Conservation (phyloP, 164 flowering plant species). For the Berberis thunbergii region DNA sequence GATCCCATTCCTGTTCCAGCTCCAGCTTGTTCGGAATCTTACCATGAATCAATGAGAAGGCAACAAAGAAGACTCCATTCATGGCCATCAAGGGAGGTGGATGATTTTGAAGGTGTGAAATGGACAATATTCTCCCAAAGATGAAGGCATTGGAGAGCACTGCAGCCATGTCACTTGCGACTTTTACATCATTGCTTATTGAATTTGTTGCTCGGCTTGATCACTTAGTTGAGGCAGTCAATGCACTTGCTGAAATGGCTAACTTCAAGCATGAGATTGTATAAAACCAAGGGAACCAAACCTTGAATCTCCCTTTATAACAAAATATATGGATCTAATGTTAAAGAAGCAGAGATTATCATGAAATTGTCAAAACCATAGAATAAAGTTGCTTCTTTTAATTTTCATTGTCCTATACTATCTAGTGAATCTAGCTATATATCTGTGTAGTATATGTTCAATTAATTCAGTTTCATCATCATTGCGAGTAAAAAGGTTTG, state of each 20-base stretch:
- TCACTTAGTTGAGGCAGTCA: slow-evolving; percentile 58
- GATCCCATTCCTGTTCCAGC: not conserved
- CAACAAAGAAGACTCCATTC: slow-evolving; percentile 27
- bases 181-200: slow-evolving; percentile 52
- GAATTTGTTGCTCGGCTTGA: slow-evolving; percentile 60
- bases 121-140: slow-evolving; percentile 12
- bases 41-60: slow-evolving; percentile 20
- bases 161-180: slow-evolving; percentile 48
- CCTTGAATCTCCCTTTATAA: too few relatives aligned
- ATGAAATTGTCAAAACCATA: too few relatives aligned
- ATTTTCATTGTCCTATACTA: too few relatives aligned
- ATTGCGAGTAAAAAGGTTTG: too few relatives aligned
- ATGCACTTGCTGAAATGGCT: slow-evolving; percentile 42
- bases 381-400: too few relatives aligned
- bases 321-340: too few relatives aligned
- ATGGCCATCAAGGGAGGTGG: slow-evolving; percentile 31
- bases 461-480: too few relatives aligned
- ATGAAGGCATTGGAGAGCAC: slow-evolving; percentile 42
- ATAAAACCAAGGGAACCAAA: not conserved
- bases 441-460: too few relatives aligned
- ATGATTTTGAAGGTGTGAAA: slow-evolving; percentile 11
- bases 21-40: slow-evolving; percentile 5
- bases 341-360: too few relatives aligned
- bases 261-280: slow-evolving; percentile 28
- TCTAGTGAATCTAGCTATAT: too few relatives aligned